A percentile compares a stretch with the other conserved stretches of the same genome.
Conservation (phyloP, 139 green algal species). For the Pycnococcus provasolii region DNA sequence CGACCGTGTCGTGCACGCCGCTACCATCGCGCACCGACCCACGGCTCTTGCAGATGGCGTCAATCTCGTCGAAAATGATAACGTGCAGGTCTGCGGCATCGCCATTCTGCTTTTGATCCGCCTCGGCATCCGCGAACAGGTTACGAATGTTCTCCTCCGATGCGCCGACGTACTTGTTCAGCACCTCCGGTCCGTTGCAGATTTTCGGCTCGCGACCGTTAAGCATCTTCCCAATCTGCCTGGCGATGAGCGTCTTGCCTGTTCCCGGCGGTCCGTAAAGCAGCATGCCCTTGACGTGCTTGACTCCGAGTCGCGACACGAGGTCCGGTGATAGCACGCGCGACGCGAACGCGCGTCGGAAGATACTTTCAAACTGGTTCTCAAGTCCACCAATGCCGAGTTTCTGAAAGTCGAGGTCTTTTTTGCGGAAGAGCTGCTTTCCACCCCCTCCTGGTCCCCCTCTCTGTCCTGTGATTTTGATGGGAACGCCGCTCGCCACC, state of each 20-base stretch:
- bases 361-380: constrained; percentile 94
- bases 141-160: constrained; percentile 94
- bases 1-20: constrained; percentile 84
- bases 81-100: constrained; percentile 87
- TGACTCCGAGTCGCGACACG: constrained; percentile 82
- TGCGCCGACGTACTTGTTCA: constrained; percentile 90
- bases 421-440: constrained; percentile 76
- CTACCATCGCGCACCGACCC: constrained; percentile 64
- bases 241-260: constrained; percentile 97
- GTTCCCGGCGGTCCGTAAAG: constrained; percentile 68
- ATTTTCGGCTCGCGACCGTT: constrained; percentile 95
- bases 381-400: constrained; percentile 78
- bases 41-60: constrained; percentile 92
- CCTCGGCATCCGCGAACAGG: constrained; percentile 90
- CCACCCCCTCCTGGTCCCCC: constrained; percentile 10
- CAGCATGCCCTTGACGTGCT: constrained; percentile 89
- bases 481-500: constrained; percentile 17
- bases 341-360: constrained; percentile 88
- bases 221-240: constrained; percentile 98
- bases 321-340: constrained; percentile 81
- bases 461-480: constrained; percentile 67
- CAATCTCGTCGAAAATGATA: constrained; percentile 99
- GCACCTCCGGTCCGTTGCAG: constrained; percentile 41
- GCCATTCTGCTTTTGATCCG: constrained; percentile 56
- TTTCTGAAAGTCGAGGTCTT: constrained; percentile 89